Evolutionary conservation across 2,329 filamentous ascomycete genomes (phyloP).

Genomic region (Ilyonectria mors-panacis): DNA sequence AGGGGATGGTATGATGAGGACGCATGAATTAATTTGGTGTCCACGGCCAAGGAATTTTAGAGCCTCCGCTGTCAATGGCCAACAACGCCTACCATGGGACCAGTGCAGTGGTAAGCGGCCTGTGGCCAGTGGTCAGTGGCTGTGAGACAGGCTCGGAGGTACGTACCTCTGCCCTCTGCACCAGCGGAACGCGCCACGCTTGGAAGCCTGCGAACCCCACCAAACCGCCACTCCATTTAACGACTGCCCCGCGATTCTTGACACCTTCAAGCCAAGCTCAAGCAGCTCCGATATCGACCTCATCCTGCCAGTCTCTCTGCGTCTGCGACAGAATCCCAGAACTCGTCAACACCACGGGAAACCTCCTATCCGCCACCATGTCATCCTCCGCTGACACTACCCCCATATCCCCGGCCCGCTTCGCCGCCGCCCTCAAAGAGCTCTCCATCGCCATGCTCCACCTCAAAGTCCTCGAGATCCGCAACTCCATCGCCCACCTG

Average conservation of each 20-base stretch:
- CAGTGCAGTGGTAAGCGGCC: background rate
- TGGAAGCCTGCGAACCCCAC: slow-evolving; percentile 43
- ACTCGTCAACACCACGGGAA: background rate
- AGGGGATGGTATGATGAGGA: slow-evolving; percentile 41
- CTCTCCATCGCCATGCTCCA: slow-evolving; percentile 78
- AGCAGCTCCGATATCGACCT: slow-evolving; percentile 13
- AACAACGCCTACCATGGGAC: slow-evolving; percentile 4
- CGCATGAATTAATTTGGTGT: slow-evolving; percentile 47
- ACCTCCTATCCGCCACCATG: slow-evolving; percentile 59
- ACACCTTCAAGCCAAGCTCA: slow-evolving; percentile 11
- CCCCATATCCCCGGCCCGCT: slow-evolving; percentile 74
- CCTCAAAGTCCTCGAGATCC: slow-evolving; percentile 82
- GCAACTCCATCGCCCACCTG: slow-evolving; percentile 81
- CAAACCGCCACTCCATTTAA: slow-evolving; percentile 25
- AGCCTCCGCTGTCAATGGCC: slow-evolving; percentile 17
- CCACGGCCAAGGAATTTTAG: slow-evolving; percentile 42
- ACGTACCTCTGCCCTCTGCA: background rate
- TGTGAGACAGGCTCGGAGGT: background rate
- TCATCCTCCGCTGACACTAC: slow-evolving; percentile 73
- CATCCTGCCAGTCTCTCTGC: slow-evolving; percentile 1
- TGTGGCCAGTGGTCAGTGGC: background rate
- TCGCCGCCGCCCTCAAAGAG: slow-evolving; percentile 76
- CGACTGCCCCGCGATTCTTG: slow-evolving; percentile 31
- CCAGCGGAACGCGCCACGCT: slow-evolving; percentile 22
- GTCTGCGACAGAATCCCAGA: background rate